Conservation (phyloP, 805 yeast genomes). For the Geotrichum ghanense region DNA sequence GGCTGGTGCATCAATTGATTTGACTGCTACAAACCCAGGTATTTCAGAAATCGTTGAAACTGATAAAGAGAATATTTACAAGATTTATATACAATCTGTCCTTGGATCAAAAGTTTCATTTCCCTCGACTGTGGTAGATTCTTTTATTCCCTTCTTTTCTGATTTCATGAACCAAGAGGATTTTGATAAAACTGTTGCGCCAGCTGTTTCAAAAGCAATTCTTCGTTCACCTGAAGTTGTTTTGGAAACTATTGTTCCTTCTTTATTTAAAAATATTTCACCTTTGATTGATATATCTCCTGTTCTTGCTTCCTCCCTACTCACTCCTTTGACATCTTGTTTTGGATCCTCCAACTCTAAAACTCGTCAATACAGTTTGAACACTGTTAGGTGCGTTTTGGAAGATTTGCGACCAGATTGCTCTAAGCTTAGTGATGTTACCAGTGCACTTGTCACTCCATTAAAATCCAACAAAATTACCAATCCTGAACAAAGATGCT, state of each 20-base stretch:
- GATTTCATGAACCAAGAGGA: slow-evolving; percentile 32
- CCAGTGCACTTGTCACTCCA: not conserved
- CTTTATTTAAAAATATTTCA: slow-evolving; percentile 31
- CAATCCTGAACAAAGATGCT: slow-evolving; percentile 52
- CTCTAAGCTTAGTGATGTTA: not conserved
- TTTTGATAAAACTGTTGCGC: slow-evolving; percentile 34
- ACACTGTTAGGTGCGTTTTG: not conserved
- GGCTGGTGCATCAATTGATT: slow-evolving; percentile 20
- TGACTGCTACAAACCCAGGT: slow-evolving; percentile 15
- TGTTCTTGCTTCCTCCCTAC: slow-evolving; percentile 33
- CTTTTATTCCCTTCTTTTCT: slow-evolving; percentile 35
- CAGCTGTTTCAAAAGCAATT: slow-evolving; percentile 60
- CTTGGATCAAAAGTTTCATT: slow-evolving; percentile 21
- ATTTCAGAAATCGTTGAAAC: slow-evolving; percentile 11
- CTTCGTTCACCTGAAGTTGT: slow-evolving; percentile 70
- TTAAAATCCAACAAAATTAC: slow-evolving; percentile 41
- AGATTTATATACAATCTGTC: slow-evolving; percentile 21
- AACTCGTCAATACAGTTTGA: slow-evolving; percentile 15
- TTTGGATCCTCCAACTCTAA: slow-evolving; percentile 60
- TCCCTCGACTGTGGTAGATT: slow-evolving; percentile 9
- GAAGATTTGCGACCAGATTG: not conserved
- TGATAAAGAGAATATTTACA: slow-evolving; percentile 11
- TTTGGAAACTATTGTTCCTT: slow-evolving; percentile 42
- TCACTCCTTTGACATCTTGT: slow-evolving; percentile 40
- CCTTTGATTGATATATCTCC: slow-evolving; percentile 32